Evolutionary conservation across 202 grass and related monocot species (phyloP), one percentile per base, ranked within the genome.

Genomic region (Setaria italica): DNA sequence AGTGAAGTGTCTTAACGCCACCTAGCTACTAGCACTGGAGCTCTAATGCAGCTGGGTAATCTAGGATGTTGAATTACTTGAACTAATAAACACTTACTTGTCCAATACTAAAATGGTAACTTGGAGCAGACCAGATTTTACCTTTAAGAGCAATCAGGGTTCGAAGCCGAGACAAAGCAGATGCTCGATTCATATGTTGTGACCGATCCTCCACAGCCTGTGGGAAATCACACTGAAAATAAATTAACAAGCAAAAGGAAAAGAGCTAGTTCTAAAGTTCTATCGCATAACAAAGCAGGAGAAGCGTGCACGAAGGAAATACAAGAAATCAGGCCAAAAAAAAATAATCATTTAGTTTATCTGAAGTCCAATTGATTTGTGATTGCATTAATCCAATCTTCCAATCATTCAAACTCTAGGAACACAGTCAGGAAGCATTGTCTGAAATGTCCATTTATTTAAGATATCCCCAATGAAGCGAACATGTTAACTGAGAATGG

Each of bases 191-290:
- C 62, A 79, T 95, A 77, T 99, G 96, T 62, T 99, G 96, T 9
- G 96, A 99, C 30, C 96, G 82, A 49, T 99, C 96, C 91, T 99
- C 96, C 48, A 81, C 88, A 19, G 96, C 96, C 93, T 99, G 84
- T 20, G 8, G 19, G 4, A 4, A 68, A 21, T n/a, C 47, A 80
- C 19, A 48, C 11, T 33, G 34, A 20, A 30, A 68, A 72, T 17
- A 56, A 53, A 19, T 10, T 71, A 81, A 15, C 35, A 65, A 0
- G 7, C 34, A 20, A 13, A 67, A 67, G 63, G 11, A 14, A 25
- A 59, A 30, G 10, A 47, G 4, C 55, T 76, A 51, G 12, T 62
- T 78, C 68, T 45, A 43, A 37, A 33, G 5, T 11, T 33, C 33
- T 43, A 60, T 55, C 19, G 32, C 37, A 53, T 7, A 47, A 51